Evolutionary conservation across 768 basidiomycete genomes (phyloP), one percentile per base, ranked within the genome.

Genomic region (Auricularia heimuer): DNA sequence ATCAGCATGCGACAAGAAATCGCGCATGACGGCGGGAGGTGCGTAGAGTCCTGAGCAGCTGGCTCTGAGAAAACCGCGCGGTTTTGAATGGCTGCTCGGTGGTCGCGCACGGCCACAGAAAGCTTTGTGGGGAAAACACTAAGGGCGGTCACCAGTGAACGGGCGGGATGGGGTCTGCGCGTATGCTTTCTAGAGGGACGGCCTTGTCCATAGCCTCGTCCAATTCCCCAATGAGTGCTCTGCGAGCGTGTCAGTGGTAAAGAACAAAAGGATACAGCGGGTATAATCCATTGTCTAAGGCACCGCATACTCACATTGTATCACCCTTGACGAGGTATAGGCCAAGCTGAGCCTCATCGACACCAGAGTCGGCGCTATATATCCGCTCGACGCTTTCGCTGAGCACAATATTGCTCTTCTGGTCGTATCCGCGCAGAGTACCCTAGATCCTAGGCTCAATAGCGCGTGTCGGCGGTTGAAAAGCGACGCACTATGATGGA

Each of bases 241-340:
- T 87, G 64, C 21, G 63, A 58, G 39, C 76, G 64, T 10, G 37
- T 65, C 54, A 65, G 64, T 34, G 16, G 18, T 10, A 10, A 16
- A 16, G 16, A 3, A 34, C 35, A 62, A 29, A 54, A 62, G n/a
- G 44, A 54, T 10, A 65, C 33, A 62, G 42, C 29, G 29, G 2
- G 29, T 29, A 29, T 29, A 29, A 29, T 29, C 29, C 29, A 29
- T 29, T 29, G 29, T 29, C 29, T 29, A 29, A 29, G 29, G 24
- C 24, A 29, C 24, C 29, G 29, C 29, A 29, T 54, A 85, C 93
- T 75, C 71, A 98, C 97, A 96, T 94, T 83, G 94, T 94, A 74
- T 99, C 97, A 2, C 97, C 97, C 71, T 98, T 94, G 73, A 99
- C 94, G 71, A 99, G 87, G 76, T 99, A 98, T 56, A 98, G 80